These are phyloP conservation scores for Coemansia sp. DNA, from an alignment of 192 early-diverging fungal species.

Conservation along the genomic window DNA sequence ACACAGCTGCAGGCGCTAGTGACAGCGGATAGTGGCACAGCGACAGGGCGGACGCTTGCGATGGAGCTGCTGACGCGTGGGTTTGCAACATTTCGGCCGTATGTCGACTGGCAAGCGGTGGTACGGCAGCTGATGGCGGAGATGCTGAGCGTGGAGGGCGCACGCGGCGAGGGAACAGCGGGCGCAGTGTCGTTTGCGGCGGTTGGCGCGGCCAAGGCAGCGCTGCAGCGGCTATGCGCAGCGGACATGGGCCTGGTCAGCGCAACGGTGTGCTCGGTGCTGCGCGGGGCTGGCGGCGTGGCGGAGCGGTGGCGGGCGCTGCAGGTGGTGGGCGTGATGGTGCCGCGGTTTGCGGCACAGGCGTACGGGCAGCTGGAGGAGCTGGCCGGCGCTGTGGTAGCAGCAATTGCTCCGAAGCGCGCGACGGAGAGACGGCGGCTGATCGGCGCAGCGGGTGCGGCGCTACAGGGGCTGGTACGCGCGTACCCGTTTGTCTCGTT, in stretches of 20 bases:
- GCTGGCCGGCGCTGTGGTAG: conserved; percentile 36
- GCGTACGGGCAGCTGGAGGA: conserved; percentile 30
- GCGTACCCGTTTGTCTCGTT: conserved; percentile 50
- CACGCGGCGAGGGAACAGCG: neutral
- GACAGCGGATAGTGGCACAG: conserved; percentile 7
- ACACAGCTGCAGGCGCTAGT: conserved; percentile 44
- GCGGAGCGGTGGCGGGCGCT: conserved; percentile 43
- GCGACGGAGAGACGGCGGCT: conserved; percentile 34
- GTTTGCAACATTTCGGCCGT: conserved; percentile 43
- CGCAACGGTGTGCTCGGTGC: conserved; percentile 19
- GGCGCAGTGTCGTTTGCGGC: conserved; percentile 41
- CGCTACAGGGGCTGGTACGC: conserved; percentile 42
- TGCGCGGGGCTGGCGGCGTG: conserved; percentile 8
- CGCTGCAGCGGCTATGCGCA: conserved; percentile 43
- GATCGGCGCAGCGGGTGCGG: conserved; percentile 45
- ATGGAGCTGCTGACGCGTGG: conserved; percentile 51
- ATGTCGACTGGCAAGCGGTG: conserved; percentile 43
- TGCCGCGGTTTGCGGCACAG: conserved; percentile 27
- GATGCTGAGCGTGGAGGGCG: conserved; percentile 20
- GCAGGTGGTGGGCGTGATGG: conserved; percentile 43
- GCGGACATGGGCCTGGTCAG: conserved; percentile 27
- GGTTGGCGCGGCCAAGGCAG: conserved; percentile 41
- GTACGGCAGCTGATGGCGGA: conserved; percentile 31
- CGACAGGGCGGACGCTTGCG: conserved; percentile 28
- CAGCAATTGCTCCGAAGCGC: conserved; percentile 41